phyloP scores from a whole-genome alignment of 1,284 basidiomycete genomes.

The Malassezia brasiliensis region DNA sequence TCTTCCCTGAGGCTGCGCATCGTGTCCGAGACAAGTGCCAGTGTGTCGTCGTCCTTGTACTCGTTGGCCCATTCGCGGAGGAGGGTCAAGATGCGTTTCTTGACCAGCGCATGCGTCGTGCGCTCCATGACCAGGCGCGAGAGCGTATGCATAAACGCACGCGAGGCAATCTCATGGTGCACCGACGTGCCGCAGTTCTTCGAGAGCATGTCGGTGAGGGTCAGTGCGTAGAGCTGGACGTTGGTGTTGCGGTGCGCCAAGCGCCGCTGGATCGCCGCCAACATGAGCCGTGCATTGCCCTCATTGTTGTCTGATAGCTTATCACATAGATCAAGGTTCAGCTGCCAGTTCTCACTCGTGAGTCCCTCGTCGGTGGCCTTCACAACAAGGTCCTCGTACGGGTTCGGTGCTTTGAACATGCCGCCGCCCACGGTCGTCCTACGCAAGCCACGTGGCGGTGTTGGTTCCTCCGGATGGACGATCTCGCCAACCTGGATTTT shows the following conservation, averaged over 20 bases:
- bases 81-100: slow-evolving; percentile 62
- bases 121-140: slow-evolving; percentile 78
- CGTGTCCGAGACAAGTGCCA: slow-evolving; percentile 84
- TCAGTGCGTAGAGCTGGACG: slow-evolving; percentile 88
- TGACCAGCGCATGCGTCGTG: slow-evolving; percentile 82
- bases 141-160: slow-evolving; percentile 79
- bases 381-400: slow-evolving; percentile 86
- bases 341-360: slow-evolving; percentile 88
- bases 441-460: slow-evolving; percentile 1
- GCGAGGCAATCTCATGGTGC: slow-evolving; percentile 75
- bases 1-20: slow-evolving; percentile 72
- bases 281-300: slow-evolving; percentile 69
- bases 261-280: slow-evolving; percentile 77
- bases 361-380: slow-evolving; percentile 93
- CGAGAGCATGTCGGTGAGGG: slow-evolving; percentile 50
- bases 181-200: slow-evolving; percentile 80
- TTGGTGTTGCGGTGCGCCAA: slow-evolving; percentile 88
- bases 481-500: slow-evolving; percentile 43
- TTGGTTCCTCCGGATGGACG: slow-evolving; percentile 32
- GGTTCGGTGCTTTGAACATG: slow-evolving; percentile 54
- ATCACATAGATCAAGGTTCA: slow-evolving; percentile 89
- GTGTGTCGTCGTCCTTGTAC: slow-evolving; percentile 61
- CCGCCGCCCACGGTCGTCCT: not conserved
- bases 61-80: slow-evolving; percentile 78
- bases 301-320: slow-evolving; percentile 77